phyloP scores from a whole-genome alignment of 306 rosid genomes.

The Boehmeria nivea region DNA sequence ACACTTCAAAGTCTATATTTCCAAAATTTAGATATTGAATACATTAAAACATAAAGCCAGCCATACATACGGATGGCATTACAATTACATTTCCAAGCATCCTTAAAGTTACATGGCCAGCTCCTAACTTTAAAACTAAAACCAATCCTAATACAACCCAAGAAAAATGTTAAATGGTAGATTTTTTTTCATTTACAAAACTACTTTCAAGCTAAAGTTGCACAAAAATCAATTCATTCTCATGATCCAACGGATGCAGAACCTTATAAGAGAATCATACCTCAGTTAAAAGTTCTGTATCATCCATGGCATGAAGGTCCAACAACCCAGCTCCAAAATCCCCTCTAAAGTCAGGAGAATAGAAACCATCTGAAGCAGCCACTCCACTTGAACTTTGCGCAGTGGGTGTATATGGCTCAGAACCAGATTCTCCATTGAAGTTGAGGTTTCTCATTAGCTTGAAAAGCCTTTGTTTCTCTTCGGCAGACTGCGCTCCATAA shows the following conservation, averaged over 20 bases:
- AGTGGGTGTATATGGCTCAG: conserved; percentile 66
- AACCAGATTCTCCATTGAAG: conserved; percentile 86
- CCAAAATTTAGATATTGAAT: no score
- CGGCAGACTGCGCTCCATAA: conserved; percentile 92
- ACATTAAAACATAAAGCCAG: no score
- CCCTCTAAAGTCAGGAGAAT: conserved; percentile 87
- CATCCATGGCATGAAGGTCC: conserved; percentile 99
- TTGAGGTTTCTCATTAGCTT: conserved; percentile 92
- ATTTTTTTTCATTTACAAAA: background rate
- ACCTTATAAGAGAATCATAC: conserved; percentile 30
- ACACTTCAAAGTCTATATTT: no score
- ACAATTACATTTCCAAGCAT: background rate
- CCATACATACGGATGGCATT: no score
- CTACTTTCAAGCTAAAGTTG: background rate
- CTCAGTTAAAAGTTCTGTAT: conserved; percentile 92
- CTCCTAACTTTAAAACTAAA: background rate
- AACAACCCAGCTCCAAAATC: conserved; percentile 96
- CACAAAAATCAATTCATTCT: background rate
- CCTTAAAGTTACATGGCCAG: background rate
- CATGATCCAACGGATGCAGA: background rate
- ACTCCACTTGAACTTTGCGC: conserved; percentile 55
- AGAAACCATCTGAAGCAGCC: conserved; percentile 53
- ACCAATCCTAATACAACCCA: no score
- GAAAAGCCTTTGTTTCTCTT: conserved; percentile 89
- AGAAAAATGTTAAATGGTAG: no score